Conservation (phyloP, 805 yeast genomes). For the Priceomyces haplophilus region DNA sequence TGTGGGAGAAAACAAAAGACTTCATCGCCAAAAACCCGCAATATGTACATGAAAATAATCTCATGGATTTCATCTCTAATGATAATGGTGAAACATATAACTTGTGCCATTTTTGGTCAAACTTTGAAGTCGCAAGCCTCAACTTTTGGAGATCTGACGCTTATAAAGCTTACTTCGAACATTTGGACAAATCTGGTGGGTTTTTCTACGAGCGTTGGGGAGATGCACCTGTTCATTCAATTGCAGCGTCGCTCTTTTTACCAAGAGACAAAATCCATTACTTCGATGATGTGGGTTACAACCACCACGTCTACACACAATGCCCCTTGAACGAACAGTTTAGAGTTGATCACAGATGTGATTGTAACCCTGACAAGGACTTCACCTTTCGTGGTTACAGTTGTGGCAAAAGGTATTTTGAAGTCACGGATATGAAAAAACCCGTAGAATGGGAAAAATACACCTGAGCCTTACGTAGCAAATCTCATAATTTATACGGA, state of each 20-base stretch:
- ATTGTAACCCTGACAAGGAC: conserved; percentile 63
- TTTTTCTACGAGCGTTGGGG: conserved; percentile 94
- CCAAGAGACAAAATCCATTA: conserved; percentile 66
- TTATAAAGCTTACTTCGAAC: conserved; percentile 66
- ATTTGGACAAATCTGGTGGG: conserved; percentile 81
- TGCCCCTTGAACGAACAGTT: conserved; percentile 63
- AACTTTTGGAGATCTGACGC: conserved; percentile 73
- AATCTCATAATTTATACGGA: neutral
- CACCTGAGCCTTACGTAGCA: no score
- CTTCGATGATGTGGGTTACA: conserved; percentile 78
- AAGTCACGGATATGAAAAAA: conserved; percentile 26
- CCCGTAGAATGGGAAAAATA: conserved; percentile 29
- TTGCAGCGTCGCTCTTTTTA: conserved; percentile 78
- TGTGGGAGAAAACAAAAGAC: conserved; percentile 75
- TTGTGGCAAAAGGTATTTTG: conserved; percentile 31
- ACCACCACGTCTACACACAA: conserved; percentile 68
- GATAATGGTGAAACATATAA: conserved; percentile 67
- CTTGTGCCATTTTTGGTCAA: conserved; percentile 89
- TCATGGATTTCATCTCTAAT: conserved; percentile 69
- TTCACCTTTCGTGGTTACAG: conserved; percentile 46
- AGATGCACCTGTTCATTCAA: conserved; percentile 89
- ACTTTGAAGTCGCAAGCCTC: conserved; percentile 77
- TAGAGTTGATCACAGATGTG: conserved; percentile 56
- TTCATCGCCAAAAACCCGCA: conserved; percentile 61
- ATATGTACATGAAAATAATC: conserved; percentile 57